Evolutionary conservation across 345 rosid genomes (phyloP), one percentile per base, ranked within the genome.

Genomic region (Erucastrum elatum): DNA sequence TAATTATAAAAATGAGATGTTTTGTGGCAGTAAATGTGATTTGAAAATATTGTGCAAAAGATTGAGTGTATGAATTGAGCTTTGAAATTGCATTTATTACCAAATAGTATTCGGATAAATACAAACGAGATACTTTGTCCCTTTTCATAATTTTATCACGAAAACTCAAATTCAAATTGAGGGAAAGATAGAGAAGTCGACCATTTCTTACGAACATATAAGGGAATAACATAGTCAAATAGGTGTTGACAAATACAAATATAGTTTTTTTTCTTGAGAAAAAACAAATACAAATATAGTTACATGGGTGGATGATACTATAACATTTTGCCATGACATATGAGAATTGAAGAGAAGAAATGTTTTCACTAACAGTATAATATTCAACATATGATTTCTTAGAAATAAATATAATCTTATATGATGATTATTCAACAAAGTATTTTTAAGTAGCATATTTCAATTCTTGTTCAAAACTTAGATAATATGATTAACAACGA

Each of bases 41-140:
- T 56, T 75, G 68, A 44, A 70, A 64, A 53, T 11, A 41, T 15
- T 16, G 44, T 75, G 59, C 67, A 75, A 33, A 75, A 64, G 76
- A 46, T 80, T 59, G 83, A 80, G 80, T 75, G 61, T 71, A 75
- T 59, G 73, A 81, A 64, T 81, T 71, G 77, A 8, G 77, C 69
- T 81, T 66, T 76, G 73, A 70, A 70, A 26, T 70, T 64, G 75
- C 64, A 75, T 75, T 75, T 81, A 81, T 60, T 71, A 76, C 59
- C 66, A 66, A 75, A 81, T 70, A 80, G 83, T 75, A 65, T 71
- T 58, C 29, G 76, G 83, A 75, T 80, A 75, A 33, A 58, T 64
- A 75, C 76, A 70, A 70, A 69, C 33, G 44, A 29, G 33, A 41
- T 56, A 63, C 49, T 30, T 80, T 56, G 12, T 17, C 51, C 13